A percentile compares a stretch with the other conserved stretches of the same genome.
Evolutionary conservation across 1,284 basidiomycete species (phyloP).

Genomic region (Trichosporon coremiiforme): DNA sequence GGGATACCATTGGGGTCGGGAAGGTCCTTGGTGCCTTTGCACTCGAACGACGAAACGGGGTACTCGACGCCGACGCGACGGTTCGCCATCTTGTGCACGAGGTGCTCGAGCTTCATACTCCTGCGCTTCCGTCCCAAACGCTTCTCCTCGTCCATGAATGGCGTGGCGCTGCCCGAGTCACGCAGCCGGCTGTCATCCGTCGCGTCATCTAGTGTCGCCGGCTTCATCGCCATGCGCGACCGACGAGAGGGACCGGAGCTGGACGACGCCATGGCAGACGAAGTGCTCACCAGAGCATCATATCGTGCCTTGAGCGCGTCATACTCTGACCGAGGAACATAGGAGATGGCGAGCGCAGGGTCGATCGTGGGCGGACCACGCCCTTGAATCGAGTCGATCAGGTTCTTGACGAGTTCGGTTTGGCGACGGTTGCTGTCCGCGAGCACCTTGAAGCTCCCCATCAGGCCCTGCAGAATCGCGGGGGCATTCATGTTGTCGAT

Average conservation of each 20-base stretch:
- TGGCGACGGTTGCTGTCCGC: conserved; percentile 43
- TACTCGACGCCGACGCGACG: conserved; percentile 53
- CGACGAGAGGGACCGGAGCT: conserved; percentile 18
- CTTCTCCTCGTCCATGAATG: conserved; percentile 30
- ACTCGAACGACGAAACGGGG: conserved; percentile 42
- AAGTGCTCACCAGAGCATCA: conserved; percentile 39
- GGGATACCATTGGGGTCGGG: conserved; percentile 41
- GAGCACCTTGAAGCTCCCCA: conserved; percentile 40
- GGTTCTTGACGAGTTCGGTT: conserved; percentile 40
- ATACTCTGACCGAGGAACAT: conserved; percentile 43
- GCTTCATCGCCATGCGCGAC: conserved; percentile 22
- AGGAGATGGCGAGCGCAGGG: conserved; percentile 35
- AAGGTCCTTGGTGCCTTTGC: conserved; percentile 41
- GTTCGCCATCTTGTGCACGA: conserved; percentile 54
- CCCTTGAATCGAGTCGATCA: conserved; percentile 32
- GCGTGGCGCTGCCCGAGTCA: conserved; percentile 23
- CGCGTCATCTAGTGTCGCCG: conserved; percentile 19
- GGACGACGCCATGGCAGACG: conserved; percentile 18
- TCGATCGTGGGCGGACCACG: conserved; percentile 36
- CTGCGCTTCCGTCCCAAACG: conserved; percentile 40
- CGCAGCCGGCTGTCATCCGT: conserved; percentile 24
- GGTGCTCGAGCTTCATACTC: conserved; percentile 53
- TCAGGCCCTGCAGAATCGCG: conserved; percentile 37
- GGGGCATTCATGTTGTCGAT: conserved; percentile 43
- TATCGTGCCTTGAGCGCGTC: conserved; percentile 47